phyloP scores from a whole-genome alignment of 345 rosid species.

The Heritiera fomes region DNA sequence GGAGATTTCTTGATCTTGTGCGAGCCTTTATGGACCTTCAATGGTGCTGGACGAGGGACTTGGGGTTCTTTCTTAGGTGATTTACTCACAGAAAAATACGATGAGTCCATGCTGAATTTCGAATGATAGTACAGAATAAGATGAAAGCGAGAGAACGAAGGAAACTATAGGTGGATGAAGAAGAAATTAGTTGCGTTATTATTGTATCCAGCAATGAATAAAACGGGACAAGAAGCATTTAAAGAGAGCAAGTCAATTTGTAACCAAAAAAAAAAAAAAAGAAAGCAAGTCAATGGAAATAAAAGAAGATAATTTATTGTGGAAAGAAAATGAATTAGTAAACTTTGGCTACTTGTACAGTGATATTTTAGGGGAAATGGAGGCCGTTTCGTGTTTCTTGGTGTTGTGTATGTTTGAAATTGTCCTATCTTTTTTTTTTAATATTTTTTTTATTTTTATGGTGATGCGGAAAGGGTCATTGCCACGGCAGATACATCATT shows the following conservation, averaged over 20 bases:
- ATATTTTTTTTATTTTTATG: not conserved
- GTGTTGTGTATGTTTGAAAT: conserved; percentile 36
- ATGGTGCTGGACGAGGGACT: conserved; percentile 80
- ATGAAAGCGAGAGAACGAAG: not conserved
- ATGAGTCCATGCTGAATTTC: conserved; percentile 37
- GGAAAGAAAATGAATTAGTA: conserved; percentile 2
- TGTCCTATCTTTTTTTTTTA: conserved; percentile 19
- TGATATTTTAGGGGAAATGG: conserved; percentile 5
- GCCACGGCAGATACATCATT: conserved; percentile 15
- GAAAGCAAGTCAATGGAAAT: conserved; percentile 33
- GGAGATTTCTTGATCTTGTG: conserved; percentile 82
- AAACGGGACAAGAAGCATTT: conserved; percentile 13
- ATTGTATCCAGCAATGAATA: not conserved
- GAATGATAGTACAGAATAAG: not conserved
- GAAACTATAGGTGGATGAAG: not conserved
- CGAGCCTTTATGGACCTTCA: conserved; percentile 71
- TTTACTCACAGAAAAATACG: conserved; percentile 41
- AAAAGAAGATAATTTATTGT: not conserved
- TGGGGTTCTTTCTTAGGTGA: conserved; percentile 74
- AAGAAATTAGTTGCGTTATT: conserved; percentile 20
- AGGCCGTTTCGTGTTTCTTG: conserved; percentile 34
- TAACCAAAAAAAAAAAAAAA: no score
- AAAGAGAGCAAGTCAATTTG: not conserved
- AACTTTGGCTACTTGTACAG: conserved; percentile 23
- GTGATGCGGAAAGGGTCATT: conserved; percentile 23